Conservation (phyloP, 148 eudicot genomes). For the Rhododendron kiyosumense region DNA sequence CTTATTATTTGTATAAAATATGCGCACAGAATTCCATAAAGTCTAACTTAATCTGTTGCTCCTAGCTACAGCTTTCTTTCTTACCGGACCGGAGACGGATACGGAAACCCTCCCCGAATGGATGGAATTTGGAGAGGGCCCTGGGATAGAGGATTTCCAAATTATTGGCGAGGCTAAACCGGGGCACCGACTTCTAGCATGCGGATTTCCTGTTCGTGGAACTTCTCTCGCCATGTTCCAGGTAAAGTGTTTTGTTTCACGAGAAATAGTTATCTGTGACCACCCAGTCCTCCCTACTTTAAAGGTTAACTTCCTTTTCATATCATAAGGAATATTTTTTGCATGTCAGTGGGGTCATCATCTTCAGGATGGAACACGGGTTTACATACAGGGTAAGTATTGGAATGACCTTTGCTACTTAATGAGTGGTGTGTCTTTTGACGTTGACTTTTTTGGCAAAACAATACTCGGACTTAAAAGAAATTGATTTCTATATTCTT, state of each 20-base stretch:
- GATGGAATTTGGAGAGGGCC: conserved; percentile 44
- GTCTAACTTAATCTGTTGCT: conserved; percentile 13
- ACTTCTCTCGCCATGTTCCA: conserved; percentile 89
- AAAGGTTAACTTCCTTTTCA: conserved; percentile 3
- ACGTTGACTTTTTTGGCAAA: conserved; percentile 1
- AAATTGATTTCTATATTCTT: conserved; percentile 8
- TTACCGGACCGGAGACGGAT: too few species aligned
- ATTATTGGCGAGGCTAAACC: conserved; percentile 83
- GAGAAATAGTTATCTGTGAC: background rate
- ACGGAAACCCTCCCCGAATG: too few species aligned
- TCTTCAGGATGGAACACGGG: conserved; percentile 92
- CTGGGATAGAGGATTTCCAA: conserved; percentile 87
- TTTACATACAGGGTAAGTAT: conserved; percentile 77
- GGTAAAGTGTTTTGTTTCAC: conserved; percentile 33
- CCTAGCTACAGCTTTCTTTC: too few species aligned
- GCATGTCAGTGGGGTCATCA: conserved; percentile 83
- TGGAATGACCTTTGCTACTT: background rate
- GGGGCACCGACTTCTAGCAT: conserved; percentile 71
- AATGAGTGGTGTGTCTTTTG: background rate
- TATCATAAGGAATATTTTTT: conserved; percentile 10
- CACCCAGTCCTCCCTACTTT: background rate
- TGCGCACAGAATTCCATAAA: background rate
- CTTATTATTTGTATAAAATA: background rate
- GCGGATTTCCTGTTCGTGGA: conserved; percentile 87
- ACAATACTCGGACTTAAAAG: background rate